Evolutionary conservation across 495 filamentous ascomycete species (phyloP), one percentile per base, ranked within the genome.

Genomic region (Penicillium verhagenii): DNA sequence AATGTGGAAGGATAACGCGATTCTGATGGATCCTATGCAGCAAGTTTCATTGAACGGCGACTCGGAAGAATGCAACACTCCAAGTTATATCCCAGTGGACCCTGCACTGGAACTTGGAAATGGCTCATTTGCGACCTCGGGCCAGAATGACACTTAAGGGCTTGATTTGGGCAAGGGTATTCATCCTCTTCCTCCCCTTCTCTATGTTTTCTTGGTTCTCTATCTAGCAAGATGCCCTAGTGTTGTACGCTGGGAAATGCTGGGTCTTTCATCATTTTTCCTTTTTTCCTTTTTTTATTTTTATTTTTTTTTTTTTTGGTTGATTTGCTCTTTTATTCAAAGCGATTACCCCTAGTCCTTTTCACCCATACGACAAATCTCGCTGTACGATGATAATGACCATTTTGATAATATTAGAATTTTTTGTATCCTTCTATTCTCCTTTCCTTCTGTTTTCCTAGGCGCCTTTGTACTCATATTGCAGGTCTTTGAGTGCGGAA

Each of bases 401-500:
- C 44, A 29, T 18, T 43, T n/a, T 26, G 21, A 18, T 26, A 29
- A 47, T 29, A 43, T 44, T 20, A 2, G 9, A 9, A 23, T 35
- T 35, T n/a, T 31, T 31, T 11, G n/a, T n/a, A 35, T 19, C 2
- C 11, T 47, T 35, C 4, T 29, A 35, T 37, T 37, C 2, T 39
- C 29, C 19, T 40, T 58, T 29, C 21, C 55, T 43, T 23, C 26
- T 9, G 33, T 24, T 23, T 39, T 25, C 6, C 33, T 68, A 81
- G 28, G 76, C 79, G 37, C 79, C 79, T 62, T 81, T 82, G 55
- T 80, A 80, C 45, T 63, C 67, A 55, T 82, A 82, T 50, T 69
- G 73, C 18, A 82, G 68, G 44, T 70, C 61, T 52, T 81, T 76
- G 21, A 82, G 70, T 23, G 68, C 52, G 9, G 68, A 61, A 7